Evolutionary conservation across 306 rosid species (phyloP).

Genomic region (cucumber (Cucumis sativus)): Cucumber_9930_V3 NC_026659.2:7352001-7352500

Average conservation of each 20-base stretch:
- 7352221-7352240: slow-evolving; percentile 72
- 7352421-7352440: slow-evolving; percentile 29
- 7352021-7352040: not conserved
- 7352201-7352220: slow-evolving; percentile 18
- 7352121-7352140: not conserved
- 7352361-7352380: slow-evolving; percentile 11
- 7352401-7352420: slow-evolving; percentile 13
- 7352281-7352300: slow-evolving; percentile 61
- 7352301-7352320: slow-evolving; percentile 72
- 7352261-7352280: slow-evolving; percentile 65
- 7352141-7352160: not conserved
- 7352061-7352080: not conserved
- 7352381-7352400: slow-evolving; percentile 8
- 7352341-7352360: slow-evolving; percentile 23
- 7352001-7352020: not conserved
- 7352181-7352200: not conserved
- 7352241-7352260: slow-evolving; percentile 69
- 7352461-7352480: slow-evolving; percentile 46
- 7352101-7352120: slow-evolving; percentile 6
- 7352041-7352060: not conserved
- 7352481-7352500: slow-evolving; percentile 42
- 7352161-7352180: not conserved
- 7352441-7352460: slow-evolving; percentile 32
- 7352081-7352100: not conserved
- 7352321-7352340: slow-evolving; percentile 68